These are phyloP conservation scores for Penicillium sp. DNA, from an alignment of 2,329 filamentous ascomycete species.

Conservation along the genomic window DNA sequence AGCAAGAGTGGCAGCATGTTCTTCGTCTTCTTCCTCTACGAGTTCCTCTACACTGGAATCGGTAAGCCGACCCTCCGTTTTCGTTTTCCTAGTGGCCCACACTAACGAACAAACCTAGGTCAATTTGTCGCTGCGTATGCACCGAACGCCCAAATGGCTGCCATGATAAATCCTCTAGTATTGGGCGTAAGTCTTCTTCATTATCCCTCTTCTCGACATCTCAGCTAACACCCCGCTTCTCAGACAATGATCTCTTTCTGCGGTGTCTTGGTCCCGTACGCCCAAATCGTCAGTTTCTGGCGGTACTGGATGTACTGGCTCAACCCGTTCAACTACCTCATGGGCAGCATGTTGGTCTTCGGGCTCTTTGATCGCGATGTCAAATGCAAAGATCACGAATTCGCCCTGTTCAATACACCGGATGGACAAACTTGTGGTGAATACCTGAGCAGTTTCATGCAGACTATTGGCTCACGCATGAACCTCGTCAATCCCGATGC, in stretches of 20 bases:
- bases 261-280: slow-evolving; percentile 31
- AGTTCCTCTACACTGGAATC: slow-evolving; percentile 67
- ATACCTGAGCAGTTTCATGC: slow-evolving; percentile 56
- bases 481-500: slow-evolving; percentile 62
- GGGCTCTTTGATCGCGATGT: slow-evolving; percentile 25
- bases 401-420: slow-evolving; percentile 33
- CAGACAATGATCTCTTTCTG: slow-evolving; percentile 32
- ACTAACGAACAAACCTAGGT: slow-evolving; percentile 26
- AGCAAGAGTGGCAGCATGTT: slow-evolving; percentile 51
- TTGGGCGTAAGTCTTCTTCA: slow-evolving; percentile 41
- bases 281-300: slow-evolving; percentile 32
- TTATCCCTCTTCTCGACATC: not conserved
- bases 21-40: slow-evolving; percentile 71
- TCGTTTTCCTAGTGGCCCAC: no score
- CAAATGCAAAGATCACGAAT: slow-evolving; percentile 25
- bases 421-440: slow-evolving; percentile 53
- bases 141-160: slow-evolving; percentile 63
- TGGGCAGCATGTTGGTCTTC: slow-evolving; percentile 30
- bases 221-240: not conserved
- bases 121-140: slow-evolving; percentile 78
- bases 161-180: slow-evolving; percentile 72
- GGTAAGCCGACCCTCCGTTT: slow-evolving; percentile 30
- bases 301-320: slow-evolving; percentile 35
- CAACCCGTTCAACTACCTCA: slow-evolving; percentile 34
- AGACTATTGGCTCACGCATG: slow-evolving; percentile 45